Evolutionary conservation across 805 yeast genomes (phyloP), one percentile per base, ranked within the genome.

Genomic region (Komagataella ulmi): DNA sequence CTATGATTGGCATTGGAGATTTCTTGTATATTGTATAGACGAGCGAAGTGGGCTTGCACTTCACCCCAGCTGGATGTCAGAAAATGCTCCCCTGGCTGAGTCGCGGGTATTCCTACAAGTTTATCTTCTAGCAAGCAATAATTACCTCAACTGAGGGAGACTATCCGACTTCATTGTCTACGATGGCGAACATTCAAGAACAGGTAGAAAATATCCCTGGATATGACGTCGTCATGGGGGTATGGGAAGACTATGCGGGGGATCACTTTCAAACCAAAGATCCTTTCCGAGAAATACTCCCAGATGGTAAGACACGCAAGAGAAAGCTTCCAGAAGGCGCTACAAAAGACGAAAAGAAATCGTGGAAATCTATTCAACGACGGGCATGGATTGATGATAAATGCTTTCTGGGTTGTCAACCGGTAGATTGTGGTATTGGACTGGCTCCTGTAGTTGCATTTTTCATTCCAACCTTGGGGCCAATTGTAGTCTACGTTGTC

Each of bases 311-410:
- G 52, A 63, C 80, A 10, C 74, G 74, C 49, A 74, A 80, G 54
- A 72, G 88, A 40, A 75, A 75, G 54, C 72, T 87, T 12, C 86
- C 90, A 1, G 74, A 72, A 2, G 74, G 74, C 18, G 74, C 80
- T 18, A 69, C 81, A 2, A 75, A 77, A 50, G 69, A 72, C 44
- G 93, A 88, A 56, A 77, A 74, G 48, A 76, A 77, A 58, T 68
- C 74, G 6, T 91, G 93, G 95, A 85, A 82, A 61, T 67, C 64
- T 23, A 69, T 89, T n/a, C 90, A 83, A 60, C 73, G 69, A 50
- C 75, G 79, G 54, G 97, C 97, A 0, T 90, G 97, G 97, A 60
- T 75, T 14, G 89, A 91, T 61, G 98, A 91, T 63, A 76, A 77
- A 57, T 87, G 95, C 62, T 77, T 88, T 59, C 72, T 85, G 63